A percentile compares a stretch with the other conserved stretches of the same genome.
These are phyloP conservation scores for Calonectria pteridis DNA, from an alignment of 2,329 filamentous ascomycete genomes.

Conservation along the genomic window DNA sequence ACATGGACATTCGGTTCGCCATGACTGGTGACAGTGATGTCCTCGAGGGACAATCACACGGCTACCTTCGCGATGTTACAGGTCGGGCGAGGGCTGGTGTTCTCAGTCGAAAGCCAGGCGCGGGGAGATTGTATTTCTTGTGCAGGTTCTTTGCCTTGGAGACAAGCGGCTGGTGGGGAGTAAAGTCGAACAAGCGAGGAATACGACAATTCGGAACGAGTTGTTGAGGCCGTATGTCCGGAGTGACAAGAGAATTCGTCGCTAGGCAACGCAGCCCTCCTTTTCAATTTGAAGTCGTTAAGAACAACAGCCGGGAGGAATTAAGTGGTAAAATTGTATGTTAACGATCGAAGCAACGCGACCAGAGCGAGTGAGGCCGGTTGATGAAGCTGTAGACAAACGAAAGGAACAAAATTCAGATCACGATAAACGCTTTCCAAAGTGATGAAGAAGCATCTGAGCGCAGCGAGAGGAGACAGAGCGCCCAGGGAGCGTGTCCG, in stretches of 20 bases:
- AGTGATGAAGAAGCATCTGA: slow-evolving; percentile 44
- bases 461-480: slow-evolving; percentile 40
- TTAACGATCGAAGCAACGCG: slow-evolving; percentile 57
- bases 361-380: slow-evolving; percentile 72
- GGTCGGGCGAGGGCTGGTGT: slow-evolving; percentile 27
- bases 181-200: slow-evolving; percentile 33
- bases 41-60: slow-evolving; percentile 56
- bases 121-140: slow-evolving; percentile 18
- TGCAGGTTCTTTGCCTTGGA: slow-evolving; percentile 14
- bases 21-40: slow-evolving; percentile 56
- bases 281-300: slow-evolving; percentile 40
- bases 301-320: slow-evolving; percentile 26
- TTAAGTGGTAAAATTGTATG: slow-evolving; percentile 21
- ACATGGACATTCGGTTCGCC: slow-evolving; percentile 77
- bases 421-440: slow-evolving; percentile 38
- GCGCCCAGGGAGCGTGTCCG: slow-evolving; percentile 25
- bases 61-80: slow-evolving; percentile 30
- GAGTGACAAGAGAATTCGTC: slow-evolving; percentile 40
- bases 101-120: slow-evolving; percentile 23
- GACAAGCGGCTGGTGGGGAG: slow-evolving; percentile 28
- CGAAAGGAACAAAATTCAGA: slow-evolving; percentile 33
- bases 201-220: slow-evolving; percentile 25
- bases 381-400: slow-evolving; percentile 38
- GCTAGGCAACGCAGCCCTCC: slow-evolving; percentile 48
- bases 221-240: slow-evolving; percentile 32